Evolutionary conservation across 495 filamentous ascomycete genomes (phyloP), one percentile per base, ranked within the genome.

Genomic region (Tricharina praecox): DNA sequence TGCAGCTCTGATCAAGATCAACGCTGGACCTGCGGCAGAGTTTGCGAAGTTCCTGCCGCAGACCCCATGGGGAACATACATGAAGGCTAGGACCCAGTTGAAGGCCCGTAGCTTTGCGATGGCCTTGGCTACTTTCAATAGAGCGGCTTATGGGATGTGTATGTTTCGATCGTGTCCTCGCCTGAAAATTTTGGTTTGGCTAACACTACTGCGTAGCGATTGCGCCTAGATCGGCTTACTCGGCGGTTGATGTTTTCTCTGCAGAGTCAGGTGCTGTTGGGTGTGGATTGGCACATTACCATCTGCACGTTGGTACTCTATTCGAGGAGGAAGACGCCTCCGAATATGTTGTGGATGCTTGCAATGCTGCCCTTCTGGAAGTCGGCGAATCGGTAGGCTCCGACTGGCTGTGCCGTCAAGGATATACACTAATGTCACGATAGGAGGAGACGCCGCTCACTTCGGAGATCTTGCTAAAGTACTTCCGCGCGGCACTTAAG

Each of bases 271-370:
- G 40, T 3, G 49, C 62, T 21, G 56, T 66, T 49, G 59, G 60
- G 4, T 53, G 74, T 43, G 90, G 87, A 7, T 70, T 90, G 23
- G 69, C 83, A 3, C 73, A 76, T 45, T 96, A 94, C 63, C 93
- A 88, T 60, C 73, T 79, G 35, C 92, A 97, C 63, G 73, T 96
- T 49, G 71, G 84, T 13, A 70, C 72, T 19, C 70, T 97, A 5
- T 96, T 81, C 60, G 86, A 93, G 52, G 71, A 76, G 54, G 71
- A 72, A 38, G 78, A 77, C 41, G 75, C 74, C 3, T 81, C 80
- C 55, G 79, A 81, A 3, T 81, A 79, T 60, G 82, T 86, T 40
- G 74, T 81, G 4, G 83, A 92, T 50, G 94, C 96, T 63, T 78
- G 87, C 26, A 72, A 77, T 33, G 67, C 88, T 23, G 80, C 83